Evolutionary conservation across 352 stramenopile species (phyloP).

Genomic region (Pythium diclinum): DNA sequence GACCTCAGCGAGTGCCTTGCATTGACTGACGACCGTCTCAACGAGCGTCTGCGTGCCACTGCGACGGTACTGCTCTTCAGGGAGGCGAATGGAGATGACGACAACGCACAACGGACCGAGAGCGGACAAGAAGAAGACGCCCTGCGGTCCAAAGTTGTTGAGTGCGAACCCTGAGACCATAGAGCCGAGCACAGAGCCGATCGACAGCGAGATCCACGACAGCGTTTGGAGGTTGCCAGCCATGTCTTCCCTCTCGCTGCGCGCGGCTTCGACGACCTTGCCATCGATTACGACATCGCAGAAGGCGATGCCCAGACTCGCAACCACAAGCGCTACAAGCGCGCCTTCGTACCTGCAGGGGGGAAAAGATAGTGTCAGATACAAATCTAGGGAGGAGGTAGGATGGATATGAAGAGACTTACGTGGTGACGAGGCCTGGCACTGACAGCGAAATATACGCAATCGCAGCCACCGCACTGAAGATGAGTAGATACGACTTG

Average conservation of each 20-base stretch:
- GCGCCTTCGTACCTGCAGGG: slow-evolving; percentile 42
- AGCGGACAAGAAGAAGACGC: slow-evolving; percentile 75
- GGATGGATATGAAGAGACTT: slow-evolving; percentile 10
- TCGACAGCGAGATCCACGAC: slow-evolving; percentile 70
- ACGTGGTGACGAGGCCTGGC: slow-evolving; percentile 52
- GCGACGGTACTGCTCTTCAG: slow-evolving; percentile 42
- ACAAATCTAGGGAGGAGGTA: background rate
- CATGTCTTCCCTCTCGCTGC: slow-evolving; percentile 69
- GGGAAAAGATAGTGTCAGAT: background rate
- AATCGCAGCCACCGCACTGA: slow-evolving; percentile 49
- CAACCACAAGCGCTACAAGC: slow-evolving; percentile 58
- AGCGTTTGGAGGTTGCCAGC: slow-evolving; percentile 75
- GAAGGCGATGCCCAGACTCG: slow-evolving; percentile 77
- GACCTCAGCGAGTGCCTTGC: slow-evolving; percentile 45
- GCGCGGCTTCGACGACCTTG: slow-evolving; percentile 69
- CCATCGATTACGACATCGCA: slow-evolving; percentile 81
- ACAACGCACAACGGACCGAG: slow-evolving; percentile 65
- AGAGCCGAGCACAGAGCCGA: slow-evolving; percentile 71
- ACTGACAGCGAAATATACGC: slow-evolving; percentile 64
- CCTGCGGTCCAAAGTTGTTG: slow-evolving; percentile 54
- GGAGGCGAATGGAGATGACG: slow-evolving; percentile 54
- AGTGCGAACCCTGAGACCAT: slow-evolving; percentile 58
- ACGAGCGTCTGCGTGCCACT: slow-evolving; percentile 37
- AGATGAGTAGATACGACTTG: slow-evolving; percentile 81
- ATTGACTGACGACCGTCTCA: slow-evolving; percentile 48